Percentiles rank a stretch among this genome's conserved stretches.
phyloP scores from a whole-genome alignment of 78 protist genomes.

The Tieghemostelium lacteum region DNA sequence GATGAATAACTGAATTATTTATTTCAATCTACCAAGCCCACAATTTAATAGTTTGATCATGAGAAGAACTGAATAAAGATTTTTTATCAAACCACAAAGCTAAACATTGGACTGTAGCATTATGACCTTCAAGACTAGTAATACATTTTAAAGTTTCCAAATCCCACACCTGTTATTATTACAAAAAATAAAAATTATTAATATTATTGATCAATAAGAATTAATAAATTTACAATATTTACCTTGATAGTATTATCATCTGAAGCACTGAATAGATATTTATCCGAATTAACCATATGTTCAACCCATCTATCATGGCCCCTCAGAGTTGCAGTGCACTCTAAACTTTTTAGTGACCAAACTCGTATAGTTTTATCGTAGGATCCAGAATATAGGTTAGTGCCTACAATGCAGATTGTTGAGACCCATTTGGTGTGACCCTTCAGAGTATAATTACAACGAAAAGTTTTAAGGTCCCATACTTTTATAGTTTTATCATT shows the following conservation, averaged over 20 bases:
- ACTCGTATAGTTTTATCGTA: constrained; percentile 75
- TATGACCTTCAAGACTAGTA: constrained; percentile 66
- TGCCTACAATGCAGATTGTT: constrained; percentile 40
- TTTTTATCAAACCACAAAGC: constrained; percentile 55
- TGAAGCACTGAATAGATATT: constrained; percentile 38
- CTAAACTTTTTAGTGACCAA: constrained; percentile 72
- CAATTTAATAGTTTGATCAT: constrained; percentile 52
- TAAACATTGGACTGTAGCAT: constrained; percentile 65
- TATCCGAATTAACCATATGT: constrained; percentile 41
- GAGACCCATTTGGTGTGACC: constrained; percentile 83
- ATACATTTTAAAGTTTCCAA: constrained; percentile 61
- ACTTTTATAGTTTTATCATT: constrained; percentile 80
- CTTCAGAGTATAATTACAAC: constrained; percentile 63
- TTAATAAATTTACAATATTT: background rate
- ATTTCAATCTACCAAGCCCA: constrained; percentile 42
- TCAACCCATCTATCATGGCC: constrained; percentile 79
- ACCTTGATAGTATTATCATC: constrained; percentile 67
- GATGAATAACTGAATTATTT: background rate
- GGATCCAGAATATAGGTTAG: constrained; percentile 62
- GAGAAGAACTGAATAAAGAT: constrained; percentile 30
- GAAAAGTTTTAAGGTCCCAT: constrained; percentile 78
- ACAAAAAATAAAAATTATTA: background rate
- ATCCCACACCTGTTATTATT: constrained; percentile 53
- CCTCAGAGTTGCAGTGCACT: constrained; percentile 30
- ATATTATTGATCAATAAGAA: background rate